Base-by-base conservation (phyloP, 257 asterid species). In the Dorcoceras hygrometricum region DNA sequence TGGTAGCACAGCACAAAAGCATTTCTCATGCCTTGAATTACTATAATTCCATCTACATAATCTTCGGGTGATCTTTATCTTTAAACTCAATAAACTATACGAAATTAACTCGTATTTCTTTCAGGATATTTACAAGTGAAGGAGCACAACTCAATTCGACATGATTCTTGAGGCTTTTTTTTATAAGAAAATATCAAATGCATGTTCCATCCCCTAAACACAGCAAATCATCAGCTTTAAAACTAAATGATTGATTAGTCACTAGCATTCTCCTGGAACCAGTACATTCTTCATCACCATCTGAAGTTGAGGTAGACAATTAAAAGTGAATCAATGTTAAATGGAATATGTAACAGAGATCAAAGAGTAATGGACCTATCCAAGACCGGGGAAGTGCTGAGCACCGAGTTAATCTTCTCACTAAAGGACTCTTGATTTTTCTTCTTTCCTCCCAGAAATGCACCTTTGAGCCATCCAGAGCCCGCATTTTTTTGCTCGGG, bases 381-480 rank as follows among this genome's bases (percentile, higher is more conserved):
- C 82, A 81, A 93, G 78, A 75, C 81, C 60, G 99, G 99, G 77
- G 96, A 88, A 2, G 98, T 90, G 78, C 81, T 72, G 68, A 94
- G 94, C 73, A 83, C 82, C 55, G 76, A 71, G 69, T 78, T 83
- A 57, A 94, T 86, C 75, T 82, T 77, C 75, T 87, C 87, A 48
- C 46, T 68, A 65, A 85, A 72, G 1, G 90, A 81, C 20, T 80
- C 90, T 66, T 85, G 91, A 71, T 75, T 71, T 71, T 88, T 91
- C 81, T 87, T 87, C 77, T 94, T 90, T 71, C 89, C 93, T 67
- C 82, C 79, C 31, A 46, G 79, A 71, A 94, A 75, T 65, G 84
- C 95, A 64, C 95, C 93, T 78, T 84, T 90, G 71, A 94, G 80
- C 96, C 92, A 90, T 74, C 91, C 87, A 65, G 96, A 81, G 66